Evolutionary conservation across 2,329 filamentous ascomycete genomes (phyloP), one percentile per base, ranked within the genome.

Genomic region (Fusarium decemcellulare): DNA sequence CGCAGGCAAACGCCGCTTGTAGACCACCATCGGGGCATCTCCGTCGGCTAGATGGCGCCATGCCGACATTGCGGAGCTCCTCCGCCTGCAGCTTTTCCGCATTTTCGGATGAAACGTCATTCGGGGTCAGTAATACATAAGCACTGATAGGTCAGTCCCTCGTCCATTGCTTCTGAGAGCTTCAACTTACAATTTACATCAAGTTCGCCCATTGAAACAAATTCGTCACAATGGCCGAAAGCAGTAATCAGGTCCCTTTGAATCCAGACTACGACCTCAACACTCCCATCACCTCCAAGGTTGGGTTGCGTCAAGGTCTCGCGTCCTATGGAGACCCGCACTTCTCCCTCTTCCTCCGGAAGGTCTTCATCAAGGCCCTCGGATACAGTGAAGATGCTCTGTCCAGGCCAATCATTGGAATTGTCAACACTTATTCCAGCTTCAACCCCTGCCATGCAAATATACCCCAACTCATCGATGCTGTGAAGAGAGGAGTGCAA

Each of bases 401-500:
- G 0, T 89, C 89, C 0, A 81, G 90, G 2, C 91, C 92, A 3
- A 92, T 93, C 58, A 84, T 93, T n/a, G 91, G 91, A 51, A 90
- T 94, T 63, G 88, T 92, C 77, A 92, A 93, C 78, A 93, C 92
- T 0, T 89, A 88, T 72, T 93, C 91, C 0, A 86, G 87, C 64
- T 92, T 93, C 82, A 94, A 93, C 75, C 91, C 91, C 1, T 93
- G 92, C 75, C 91, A 93, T 72, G 90, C 88, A 63, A 93, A 92
- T 73, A 85, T 91, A 2, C 90, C 91, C 1, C 90, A 92, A 77
- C 86, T 93, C 39, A 86, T 93, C 56, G 91, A 93, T 46, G 91
- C 91, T 3, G 87, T 86, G 8, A 92, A 91, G 78, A 84, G 91
- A 9, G 91, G 91, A 0, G 85, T 93, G 0, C 89, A 92, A 68